Percentiles rank a stretch among this genome's conserved stretches.
Evolutionary conservation across 169 alveolate species (phyloP).

Genomic region (Cryptosporidium tyzzeri): DNA sequence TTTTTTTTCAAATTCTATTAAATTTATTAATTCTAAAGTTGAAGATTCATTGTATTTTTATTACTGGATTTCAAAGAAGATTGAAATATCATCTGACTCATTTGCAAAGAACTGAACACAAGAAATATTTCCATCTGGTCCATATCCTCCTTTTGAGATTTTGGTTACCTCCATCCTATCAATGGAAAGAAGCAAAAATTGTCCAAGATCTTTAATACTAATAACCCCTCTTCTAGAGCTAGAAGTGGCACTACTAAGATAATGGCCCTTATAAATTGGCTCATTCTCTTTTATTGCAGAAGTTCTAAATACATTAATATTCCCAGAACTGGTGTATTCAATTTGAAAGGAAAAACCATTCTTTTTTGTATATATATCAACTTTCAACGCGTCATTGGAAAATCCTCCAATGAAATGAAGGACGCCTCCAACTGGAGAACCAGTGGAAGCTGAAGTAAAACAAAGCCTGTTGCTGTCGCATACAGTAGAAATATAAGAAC

Average conservation of each 20-base stretch:
- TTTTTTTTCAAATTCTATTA: neutral
- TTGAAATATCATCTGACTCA: slow-evolving; percentile 33
- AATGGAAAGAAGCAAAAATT: slow-evolving; percentile 25
- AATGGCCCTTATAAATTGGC: slow-evolving; percentile 32
- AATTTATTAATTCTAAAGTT: neutral
- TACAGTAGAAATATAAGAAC: slow-evolving; percentile 49
- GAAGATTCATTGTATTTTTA: neutral
- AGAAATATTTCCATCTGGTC: slow-evolving; percentile 56
- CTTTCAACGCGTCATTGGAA: neutral
- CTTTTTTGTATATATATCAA: slow-evolving; percentile 14
- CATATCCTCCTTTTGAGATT: slow-evolving; percentile 63
- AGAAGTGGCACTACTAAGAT: neutral
- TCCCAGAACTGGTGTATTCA: slow-evolving; percentile 41
- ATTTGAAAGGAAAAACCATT: neutral
- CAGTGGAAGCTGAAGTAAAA: slow-evolving; percentile 44
- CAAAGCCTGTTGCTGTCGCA: slow-evolving; percentile 36
- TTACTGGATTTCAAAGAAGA: slow-evolving; percentile 41
- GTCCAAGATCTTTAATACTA: slow-evolving; percentile 58
- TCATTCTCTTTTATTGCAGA: slow-evolving; percentile 28
- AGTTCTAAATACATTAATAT: slow-evolving; percentile 37
- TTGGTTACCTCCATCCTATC: slow-evolving; percentile 32
- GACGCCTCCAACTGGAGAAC: slow-evolving; percentile 45
- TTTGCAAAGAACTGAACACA: slow-evolving; percentile 44
- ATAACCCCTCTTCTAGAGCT: slow-evolving; percentile 1
- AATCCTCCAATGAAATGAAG: slow-evolving; percentile 56